phyloP scores from a whole-genome alignment of 2,329 filamentous ascomycete species.

The Ophiostoma himal-ulmi region DNA sequence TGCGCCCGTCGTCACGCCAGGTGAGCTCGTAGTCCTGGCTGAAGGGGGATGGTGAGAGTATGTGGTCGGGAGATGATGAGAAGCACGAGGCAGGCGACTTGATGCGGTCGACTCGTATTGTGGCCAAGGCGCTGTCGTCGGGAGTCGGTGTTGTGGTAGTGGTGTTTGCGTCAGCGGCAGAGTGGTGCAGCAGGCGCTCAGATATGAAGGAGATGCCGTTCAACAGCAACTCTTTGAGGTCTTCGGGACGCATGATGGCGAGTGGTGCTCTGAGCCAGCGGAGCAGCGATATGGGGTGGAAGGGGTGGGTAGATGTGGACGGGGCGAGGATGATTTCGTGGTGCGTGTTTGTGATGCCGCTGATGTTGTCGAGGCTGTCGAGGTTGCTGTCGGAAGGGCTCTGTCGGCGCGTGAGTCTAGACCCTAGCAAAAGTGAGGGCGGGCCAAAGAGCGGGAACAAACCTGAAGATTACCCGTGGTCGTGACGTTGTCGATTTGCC shows the following conservation, averaged over 20 bases:
- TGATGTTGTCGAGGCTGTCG: neutral
- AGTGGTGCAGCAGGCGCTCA: slow-evolving; percentile 21
- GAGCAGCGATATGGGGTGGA: neutral
- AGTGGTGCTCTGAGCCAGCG: slow-evolving; percentile 21
- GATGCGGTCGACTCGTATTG: slow-evolving; percentile 24
- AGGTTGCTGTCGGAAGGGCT: neutral
- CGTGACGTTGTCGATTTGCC: neutral
- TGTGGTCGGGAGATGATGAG: neutral
- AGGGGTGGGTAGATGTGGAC: neutral
- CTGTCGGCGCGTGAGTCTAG: slow-evolving; percentile 6
- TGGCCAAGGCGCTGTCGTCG: neutral
- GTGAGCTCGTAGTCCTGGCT: slow-evolving; percentile 26
- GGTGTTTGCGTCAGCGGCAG: neutral
- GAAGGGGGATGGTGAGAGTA: neutral
- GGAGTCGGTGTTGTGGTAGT: neutral
- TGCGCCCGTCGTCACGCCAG: slow-evolving; percentile 28
- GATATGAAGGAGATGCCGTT: slow-evolving; percentile 26
- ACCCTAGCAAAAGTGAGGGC: neutral
- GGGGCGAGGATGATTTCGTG: neutral
- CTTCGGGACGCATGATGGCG: slow-evolving; percentile 26
- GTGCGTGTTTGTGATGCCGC: neutral
- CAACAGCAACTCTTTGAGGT: slow-evolving; percentile 21
- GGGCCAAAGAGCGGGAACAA: neutral
- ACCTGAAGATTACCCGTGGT: neutral
- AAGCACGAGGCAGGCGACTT: slow-evolving; percentile 8